Evolutionary conservation across 345 rosid species (phyloP).

Genomic region (Aurinia saxatilis): DNA sequence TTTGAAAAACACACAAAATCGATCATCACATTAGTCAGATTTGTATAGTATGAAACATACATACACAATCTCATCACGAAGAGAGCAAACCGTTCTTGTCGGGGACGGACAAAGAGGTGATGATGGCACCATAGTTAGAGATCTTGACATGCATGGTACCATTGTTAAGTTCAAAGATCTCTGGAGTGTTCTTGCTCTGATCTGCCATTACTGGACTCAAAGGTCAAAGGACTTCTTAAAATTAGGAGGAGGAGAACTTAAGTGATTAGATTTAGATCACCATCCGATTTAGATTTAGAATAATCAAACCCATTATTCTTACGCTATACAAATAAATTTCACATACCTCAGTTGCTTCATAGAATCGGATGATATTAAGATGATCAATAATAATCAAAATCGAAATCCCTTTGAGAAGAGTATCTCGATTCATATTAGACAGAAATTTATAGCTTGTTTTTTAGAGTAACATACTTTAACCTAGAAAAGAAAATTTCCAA

Average conservation of each 20-base stretch:
- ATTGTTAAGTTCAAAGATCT: conserved; percentile 77
- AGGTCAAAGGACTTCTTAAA: neutral
- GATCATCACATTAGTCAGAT: conserved; percentile 3
- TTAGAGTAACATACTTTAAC: too few relatives aligned
- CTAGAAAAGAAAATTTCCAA: too few relatives aligned
- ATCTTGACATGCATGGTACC: conserved; percentile 69
- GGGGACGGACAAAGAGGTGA: conserved; percentile 65
- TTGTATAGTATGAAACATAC: neutral
- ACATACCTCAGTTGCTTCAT: too few relatives aligned
- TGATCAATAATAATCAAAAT: too few relatives aligned
- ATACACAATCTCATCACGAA: neutral
- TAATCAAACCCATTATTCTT: too few relatives aligned
- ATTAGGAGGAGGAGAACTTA: neutral
- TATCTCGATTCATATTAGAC: too few relatives aligned
- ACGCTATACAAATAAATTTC: too few relatives aligned
- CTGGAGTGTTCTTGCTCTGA: conserved; percentile 36
- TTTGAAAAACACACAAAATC: neutral
- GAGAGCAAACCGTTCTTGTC: conserved; percentile 59
- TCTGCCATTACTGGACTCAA: conserved; percentile 42
- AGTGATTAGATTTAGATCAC: too few relatives aligned
- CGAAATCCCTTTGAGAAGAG: too few relatives aligned
- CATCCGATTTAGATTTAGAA: too few relatives aligned
- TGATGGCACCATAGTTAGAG: conserved; percentile 75
- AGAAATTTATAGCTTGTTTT: too few relatives aligned
- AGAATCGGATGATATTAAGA: too few relatives aligned